Percentiles rank a stretch among this genome's conserved stretches.
Evolutionary conservation across 495 filamentous ascomycete genomes (phyloP).

Genomic region (Hyphodiscus hymeniophilus): DNA sequence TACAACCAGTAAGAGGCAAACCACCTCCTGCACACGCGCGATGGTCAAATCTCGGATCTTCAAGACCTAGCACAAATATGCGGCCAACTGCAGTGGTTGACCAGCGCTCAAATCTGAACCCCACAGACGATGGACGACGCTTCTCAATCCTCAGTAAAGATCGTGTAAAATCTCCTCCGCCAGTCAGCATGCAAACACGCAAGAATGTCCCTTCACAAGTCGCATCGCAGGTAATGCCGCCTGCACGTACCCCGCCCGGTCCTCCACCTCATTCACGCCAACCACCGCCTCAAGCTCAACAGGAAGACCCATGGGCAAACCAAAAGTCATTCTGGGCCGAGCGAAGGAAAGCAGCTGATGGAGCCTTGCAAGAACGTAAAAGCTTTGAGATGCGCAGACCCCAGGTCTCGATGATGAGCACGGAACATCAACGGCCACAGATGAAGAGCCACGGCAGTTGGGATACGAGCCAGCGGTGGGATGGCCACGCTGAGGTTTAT

Average conservation of each 20-base stretch:
- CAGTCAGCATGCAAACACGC: slow-evolving; percentile 3
- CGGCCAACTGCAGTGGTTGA: too few relatives aligned
- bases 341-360: too few relatives aligned
- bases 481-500: background rate
- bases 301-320: background rate
- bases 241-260: background rate
- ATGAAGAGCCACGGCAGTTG: background rate
- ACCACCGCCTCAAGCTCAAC: background rate
- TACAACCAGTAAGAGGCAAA: too few relatives aligned
- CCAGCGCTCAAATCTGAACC: background rate
- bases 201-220: background rate
- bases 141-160: background rate
- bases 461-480: background rate
- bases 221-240: background rate
- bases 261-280: background rate
- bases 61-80: too few relatives aligned
- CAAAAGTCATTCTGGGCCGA: background rate
- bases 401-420: too few relatives aligned
- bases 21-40: too few relatives aligned
- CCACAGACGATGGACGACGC: slow-evolving; percentile 3
- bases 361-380: too few relatives aligned
- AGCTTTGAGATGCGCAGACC: too few relatives aligned
- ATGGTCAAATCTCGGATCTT: background rate
- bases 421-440: background rate
- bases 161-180: background rate